Base-by-base conservation (phyloP, 805 yeast genomes). In the Lachancea meyersii region DNA sequence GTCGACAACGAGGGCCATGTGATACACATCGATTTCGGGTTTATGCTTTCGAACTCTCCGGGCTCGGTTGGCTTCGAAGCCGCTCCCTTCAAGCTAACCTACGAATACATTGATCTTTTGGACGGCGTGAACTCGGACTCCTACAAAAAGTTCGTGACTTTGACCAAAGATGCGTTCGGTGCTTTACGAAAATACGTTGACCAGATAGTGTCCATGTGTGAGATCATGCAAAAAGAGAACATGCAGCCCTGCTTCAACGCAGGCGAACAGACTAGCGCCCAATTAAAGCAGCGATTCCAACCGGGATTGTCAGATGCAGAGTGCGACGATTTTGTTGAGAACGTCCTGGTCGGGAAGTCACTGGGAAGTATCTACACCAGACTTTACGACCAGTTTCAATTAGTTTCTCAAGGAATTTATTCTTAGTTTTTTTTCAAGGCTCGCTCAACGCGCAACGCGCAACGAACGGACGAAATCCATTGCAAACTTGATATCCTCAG, bases 1-100 rank as follows among this genome's bases (percentile, higher is more conserved):
- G 70, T 91, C 31, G 98, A 93, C 58, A 80, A 82, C 45, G 95
- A 91, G 46, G 98, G 98, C 0, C 98, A 93, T 58, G 83, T 93
- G 10, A 80, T 91, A 35, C 95, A 86, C 62, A 93, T 93, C 53
- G 98, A 93, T 65, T 93, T 93, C 68, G 98, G 98, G 0, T 91
- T 87, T 61, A 65, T 91, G 60, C 70, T 91, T 2, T 86, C 96
- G 0, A 91, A 93, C 58, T 82, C 97, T 0, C 99, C 99, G 0
- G 98, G 98, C 3, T 83, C 95, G 38, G 88, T 93, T 43, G 96
- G 97, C 0, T 89, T 93, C 61, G 99, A 93, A 59, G 94, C 96
- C 1, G 96, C 97, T 1, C 97, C 98, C 1, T 93, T 93, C 71
- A 93, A 93, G 60, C 70, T 93, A 14, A 87, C 97, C 0, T 71